Base-by-base conservation (phyloP, 2,329 filamentous ascomycete species). In the Incumbomyces delicatus region DNA sequence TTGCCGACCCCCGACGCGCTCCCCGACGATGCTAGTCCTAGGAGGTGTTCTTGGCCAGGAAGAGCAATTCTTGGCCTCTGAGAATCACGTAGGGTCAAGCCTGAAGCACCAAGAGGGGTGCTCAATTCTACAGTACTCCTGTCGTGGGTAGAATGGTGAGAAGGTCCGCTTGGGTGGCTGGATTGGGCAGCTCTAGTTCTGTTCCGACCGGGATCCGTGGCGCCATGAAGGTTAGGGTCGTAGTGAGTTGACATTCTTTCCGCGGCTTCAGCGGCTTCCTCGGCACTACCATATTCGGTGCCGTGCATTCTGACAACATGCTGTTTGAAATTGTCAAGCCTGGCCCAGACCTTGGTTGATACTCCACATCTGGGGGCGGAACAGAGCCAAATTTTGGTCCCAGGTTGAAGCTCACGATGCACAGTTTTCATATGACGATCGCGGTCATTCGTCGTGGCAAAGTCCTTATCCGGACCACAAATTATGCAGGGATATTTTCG, bases 391-490 rank as follows among this genome's bases (percentile, higher is more conserved):
- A 70, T 70, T 50, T 74, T 74, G 36, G 67, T 70, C 0, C 47
- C 48, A 14, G 45, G 41, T n/a, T 49, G 53, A 66, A 67, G 7
- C 43, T 72, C 66, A 18, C 65, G 67, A 60, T 95, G 88, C 5
- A 85, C 80, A 50, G 80, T 84, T 34, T 68, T 34, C 90, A 79
- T 36, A 89, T 68, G 1, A 77, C 78, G 0, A 87, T 90, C 85
- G 85, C 92, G 56, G 94, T 92, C 58, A 85, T 77, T n/a, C 83
- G 87, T 11, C 84, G 87, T 94, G 16, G 81, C 81, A 57, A 94
- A 95, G 0, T 86, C 86, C 51, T 77, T 71, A 13, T 50, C 54
- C 13, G 79, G 72, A 20, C 58, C 53, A 61, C 87, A 94, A 3
- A 66, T 66, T 1, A 60, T 52, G 16, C 41, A 44, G n/a, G 2